Base-by-base conservation (phyloP, 1,284 basidiomycete genomes). In the Dichomitus squalens region DNA sequence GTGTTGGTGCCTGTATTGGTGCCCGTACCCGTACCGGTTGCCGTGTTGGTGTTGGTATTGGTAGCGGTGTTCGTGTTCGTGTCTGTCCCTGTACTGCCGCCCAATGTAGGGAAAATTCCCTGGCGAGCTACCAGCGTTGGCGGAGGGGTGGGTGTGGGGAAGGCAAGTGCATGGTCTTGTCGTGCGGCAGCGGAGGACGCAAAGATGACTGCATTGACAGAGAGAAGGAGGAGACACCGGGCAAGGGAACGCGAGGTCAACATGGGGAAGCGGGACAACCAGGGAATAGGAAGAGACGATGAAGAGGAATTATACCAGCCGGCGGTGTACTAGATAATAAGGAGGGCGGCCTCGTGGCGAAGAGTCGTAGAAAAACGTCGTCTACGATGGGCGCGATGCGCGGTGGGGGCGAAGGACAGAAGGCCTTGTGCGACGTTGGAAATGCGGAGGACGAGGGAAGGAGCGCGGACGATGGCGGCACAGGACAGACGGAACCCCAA, bases 301-400 rank as follows among this genome's bases (percentile, higher is more conserved):
- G 50, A 53, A 57, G 53, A 50, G 49, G 44, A 53, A 61, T 64
- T 61, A 61, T 60, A 64, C 62, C 62, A 61, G 59, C 62, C 59
- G 59, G 62, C 62, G 62, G 59, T 55, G 57, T 63, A 57, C 36
- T 41, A 49, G 38, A 29, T 31, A 40, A 44, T 59, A 61, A 61
- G 38, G 59, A 53, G 52, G 53, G 54, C 51, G 53, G 57, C 57
- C 57, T 64, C 59, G 62, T 64, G 50, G 44, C n/a, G 40, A 41
- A 48, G 53, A 55, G 55, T 61, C 53, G 62, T 61, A 31, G 54
- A 16, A n/a, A 25, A 33, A 46, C 52, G 59, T 61, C 59, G 62
- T 47, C 43, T 57, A 55, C 53, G 54, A 39, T 16, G 61, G 6
- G 61, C 43, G 53, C 23, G 51, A 34, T 25, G 52, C 54, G 40